Conservation (phyloP, 2,329 filamentous ascomycete genomes). For the Endocalyx cinctus region DNA sequence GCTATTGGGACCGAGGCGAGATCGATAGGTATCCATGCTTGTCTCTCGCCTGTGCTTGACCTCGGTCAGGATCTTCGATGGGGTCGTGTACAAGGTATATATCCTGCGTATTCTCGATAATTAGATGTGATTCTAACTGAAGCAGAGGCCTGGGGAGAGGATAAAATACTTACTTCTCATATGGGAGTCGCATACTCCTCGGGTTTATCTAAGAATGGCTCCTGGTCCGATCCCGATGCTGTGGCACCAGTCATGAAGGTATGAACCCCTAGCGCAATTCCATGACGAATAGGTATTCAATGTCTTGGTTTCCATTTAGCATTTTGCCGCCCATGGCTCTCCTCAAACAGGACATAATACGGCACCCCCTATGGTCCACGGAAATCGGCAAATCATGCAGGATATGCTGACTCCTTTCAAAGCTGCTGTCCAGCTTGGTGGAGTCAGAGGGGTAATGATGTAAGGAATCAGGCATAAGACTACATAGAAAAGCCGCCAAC, state of each 20-base stretch:
- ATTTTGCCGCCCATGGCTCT: constrained; percentile 40
- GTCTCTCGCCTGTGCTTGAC: constrained; percentile 39
- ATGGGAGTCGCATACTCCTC: constrained; percentile 41
- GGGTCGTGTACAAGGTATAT: constrained; percentile 36
- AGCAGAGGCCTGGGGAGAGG: constrained; percentile 44
- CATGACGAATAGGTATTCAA: background rate
- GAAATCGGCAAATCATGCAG: constrained; percentile 36
- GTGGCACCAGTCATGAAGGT: constrained; percentile 39
- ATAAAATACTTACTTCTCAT: constrained; percentile 37
- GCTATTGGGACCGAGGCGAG: constrained; percentile 39
- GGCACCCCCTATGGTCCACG: constrained; percentile 38
- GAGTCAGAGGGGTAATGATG: constrained; percentile 40
- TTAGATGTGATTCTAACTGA: too few relatives aligned
- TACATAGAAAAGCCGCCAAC: background rate
- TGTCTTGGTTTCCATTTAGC: constrained; percentile 16
- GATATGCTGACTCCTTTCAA: constrained; percentile 39
- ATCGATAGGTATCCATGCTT: constrained; percentile 40
- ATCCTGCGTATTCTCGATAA: too few relatives aligned
- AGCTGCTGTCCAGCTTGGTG: constrained; percentile 36
- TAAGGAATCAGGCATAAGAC: constrained; percentile 10
- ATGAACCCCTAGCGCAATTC: background rate
- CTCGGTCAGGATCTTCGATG: constrained; percentile 39
- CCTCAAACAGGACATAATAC: constrained; percentile 38
- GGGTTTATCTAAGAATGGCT: constrained; percentile 39
- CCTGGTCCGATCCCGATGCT: constrained; percentile 36